A percentile compares a stretch with the other conserved stretches of the same genome.
Evolutionary conservation across 257 asterid species (phyloP).

Genomic region (Rauvolfia tetraphylla): DNA sequence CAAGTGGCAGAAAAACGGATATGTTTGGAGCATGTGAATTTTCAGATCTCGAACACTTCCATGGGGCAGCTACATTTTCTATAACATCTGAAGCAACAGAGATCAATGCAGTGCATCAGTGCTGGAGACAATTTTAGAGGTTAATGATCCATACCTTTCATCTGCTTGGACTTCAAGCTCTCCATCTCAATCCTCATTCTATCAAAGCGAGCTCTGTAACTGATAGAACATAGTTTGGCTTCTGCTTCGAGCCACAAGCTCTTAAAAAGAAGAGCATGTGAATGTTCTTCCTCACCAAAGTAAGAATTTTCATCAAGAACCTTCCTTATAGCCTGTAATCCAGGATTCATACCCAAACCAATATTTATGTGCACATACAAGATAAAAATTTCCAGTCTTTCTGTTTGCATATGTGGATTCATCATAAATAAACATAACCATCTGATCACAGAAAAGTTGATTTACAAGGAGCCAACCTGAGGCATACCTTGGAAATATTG

Average conservation of each 20-base stretch:
- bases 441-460: background rate
- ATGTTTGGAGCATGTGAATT: conserved; percentile 19
- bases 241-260: conserved; percentile 95
- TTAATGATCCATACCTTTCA: conserved; percentile 44
- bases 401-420: background rate
- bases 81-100: conserved; percentile 23
- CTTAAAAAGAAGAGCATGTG: conserved; percentile 68
- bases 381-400: background rate
- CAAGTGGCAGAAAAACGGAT: conserved; percentile 13
- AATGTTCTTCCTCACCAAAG: conserved; percentile 46
- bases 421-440: conserved; percentile 5
- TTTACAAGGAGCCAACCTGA: background rate
- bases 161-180: conserved; percentile 33
- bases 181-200: conserved; percentile 68
- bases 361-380: background rate
- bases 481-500: conserved; percentile 11
- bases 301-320: conserved; percentile 73
- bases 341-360: background rate
- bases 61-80: conserved; percentile 21
- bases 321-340: conserved; percentile 66
- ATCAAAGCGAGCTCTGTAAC: conserved; percentile 74
- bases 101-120: conserved; percentile 16
- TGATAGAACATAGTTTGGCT: conserved; percentile 76
- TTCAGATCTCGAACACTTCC: conserved; percentile 22
- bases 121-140: background rate